phyloP scores from a whole-genome alignment of 495 filamentous ascomycete genomes.

The Penicillium roqueforti region DNA sequence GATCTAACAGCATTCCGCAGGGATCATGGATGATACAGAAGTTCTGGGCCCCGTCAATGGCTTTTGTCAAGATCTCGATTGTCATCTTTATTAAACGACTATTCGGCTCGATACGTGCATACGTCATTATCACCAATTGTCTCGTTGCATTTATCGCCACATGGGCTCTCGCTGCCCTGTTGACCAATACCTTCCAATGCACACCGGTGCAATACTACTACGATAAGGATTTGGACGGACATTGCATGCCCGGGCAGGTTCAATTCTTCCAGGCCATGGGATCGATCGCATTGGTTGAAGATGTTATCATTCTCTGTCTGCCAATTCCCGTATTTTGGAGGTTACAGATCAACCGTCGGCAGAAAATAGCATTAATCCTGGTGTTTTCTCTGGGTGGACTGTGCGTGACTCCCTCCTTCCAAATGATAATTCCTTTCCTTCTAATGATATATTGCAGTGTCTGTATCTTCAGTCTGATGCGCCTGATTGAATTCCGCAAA shows the following conservation, averaged over 20 bases:
- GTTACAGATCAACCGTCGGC: constrained; percentile 14
- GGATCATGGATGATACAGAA: constrained; percentile 25
- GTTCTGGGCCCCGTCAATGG: constrained; percentile 25
- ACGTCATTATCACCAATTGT: neutral
- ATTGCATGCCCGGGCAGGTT: constrained; percentile 22
- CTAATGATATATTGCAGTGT: constrained; percentile 15
- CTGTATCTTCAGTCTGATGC: constrained; percentile 25
- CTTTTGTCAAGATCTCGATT: constrained; percentile 34
- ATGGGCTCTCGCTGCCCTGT: constrained; percentile 20
- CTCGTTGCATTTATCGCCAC: constrained; percentile 8
- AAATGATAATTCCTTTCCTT: neutral
- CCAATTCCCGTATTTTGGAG: constrained; percentile 33
- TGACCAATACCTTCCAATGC: constrained; percentile 28
- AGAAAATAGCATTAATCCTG: constrained; percentile 24
- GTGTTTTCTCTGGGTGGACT: neutral
- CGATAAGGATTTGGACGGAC: constrained; percentile 18
- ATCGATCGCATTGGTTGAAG: constrained; percentile 25
- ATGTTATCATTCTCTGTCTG: constrained; percentile 32
- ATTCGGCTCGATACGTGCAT: constrained; percentile 14
- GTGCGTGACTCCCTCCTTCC: neutral
- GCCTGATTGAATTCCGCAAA: constrained; percentile 15
- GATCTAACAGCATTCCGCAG: neutral
- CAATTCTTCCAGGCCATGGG: constrained; percentile 21
- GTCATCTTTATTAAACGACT: constrained; percentile 28
- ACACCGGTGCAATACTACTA: constrained; percentile 26